Evolutionary conservation across 73 alveolate species (phyloP).

Genomic region (Breviolum minutum): DNA sequence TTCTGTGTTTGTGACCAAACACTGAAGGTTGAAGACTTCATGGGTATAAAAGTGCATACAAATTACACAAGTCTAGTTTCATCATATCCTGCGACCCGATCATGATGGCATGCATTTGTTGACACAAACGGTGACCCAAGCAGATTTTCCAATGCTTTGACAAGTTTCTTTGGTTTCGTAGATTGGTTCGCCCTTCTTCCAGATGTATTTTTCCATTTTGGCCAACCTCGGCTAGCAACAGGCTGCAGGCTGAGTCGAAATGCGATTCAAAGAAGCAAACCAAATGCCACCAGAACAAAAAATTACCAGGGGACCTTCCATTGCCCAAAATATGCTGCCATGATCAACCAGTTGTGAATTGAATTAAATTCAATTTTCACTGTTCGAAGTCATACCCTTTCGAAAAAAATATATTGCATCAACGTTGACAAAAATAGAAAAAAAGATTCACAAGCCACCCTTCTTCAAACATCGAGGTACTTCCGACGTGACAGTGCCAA

Average conservation of each 20-base stretch:
- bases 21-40: not conserved
- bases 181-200: constrained; percentile 64
- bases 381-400: too few relatives aligned
- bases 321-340: too few relatives aligned
- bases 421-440: too few relatives aligned
- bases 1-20: not conserved
- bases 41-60: not conserved
- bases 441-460: too few relatives aligned
- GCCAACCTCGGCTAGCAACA: not conserved
- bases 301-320: too few relatives aligned
- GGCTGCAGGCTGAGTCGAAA: not conserved
- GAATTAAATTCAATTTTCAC: too few relatives aligned
- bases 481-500: constrained; percentile 41
- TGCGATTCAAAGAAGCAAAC: too few relatives aligned
- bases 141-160: too few relatives aligned
- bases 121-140: not conserved
- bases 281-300: too few relatives aligned
- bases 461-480: not conserved
- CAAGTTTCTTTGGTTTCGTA: constrained; percentile 61
- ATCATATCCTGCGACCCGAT: not conserved
- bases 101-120: not conserved
- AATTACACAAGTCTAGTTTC: not conserved
- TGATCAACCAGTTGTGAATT: too few relatives aligned
- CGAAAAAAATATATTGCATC: too few relatives aligned
- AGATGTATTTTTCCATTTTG: constrained; percentile 30